phyloP scores from a whole-genome alignment of 495 filamentous ascomycete genomes.

The Cercophora newfieldiana region DNA sequence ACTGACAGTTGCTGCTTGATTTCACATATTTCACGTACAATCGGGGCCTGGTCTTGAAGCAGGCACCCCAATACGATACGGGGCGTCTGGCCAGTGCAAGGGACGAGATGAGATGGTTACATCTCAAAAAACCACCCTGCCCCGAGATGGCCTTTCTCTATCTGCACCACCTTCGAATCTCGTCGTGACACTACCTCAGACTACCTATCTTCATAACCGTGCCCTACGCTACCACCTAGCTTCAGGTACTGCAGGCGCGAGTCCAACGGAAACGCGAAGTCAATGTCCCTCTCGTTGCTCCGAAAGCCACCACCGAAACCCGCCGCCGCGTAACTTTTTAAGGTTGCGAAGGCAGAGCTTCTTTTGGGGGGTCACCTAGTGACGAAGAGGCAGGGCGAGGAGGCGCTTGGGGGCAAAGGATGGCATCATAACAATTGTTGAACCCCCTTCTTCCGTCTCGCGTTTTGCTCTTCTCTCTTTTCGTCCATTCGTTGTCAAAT shows the following conservation, averaged over 20 bases:
- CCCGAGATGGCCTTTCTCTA: neutral
- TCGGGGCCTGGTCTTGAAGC: neutral
- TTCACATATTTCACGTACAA: conserved; percentile 3
- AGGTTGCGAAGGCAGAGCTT: neutral
- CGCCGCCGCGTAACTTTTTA: neutral
- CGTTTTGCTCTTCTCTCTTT: neutral
- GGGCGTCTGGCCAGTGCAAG: neutral
- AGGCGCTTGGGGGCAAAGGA: neutral
- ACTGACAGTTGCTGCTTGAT: neutral
- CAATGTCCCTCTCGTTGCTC: neutral
- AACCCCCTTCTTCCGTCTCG: neutral
- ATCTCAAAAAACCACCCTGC: neutral
- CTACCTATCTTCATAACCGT: neutral
- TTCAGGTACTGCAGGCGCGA: conserved; percentile 6
- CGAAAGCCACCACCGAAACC: conserved; percentile 7
- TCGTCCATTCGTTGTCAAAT: neutral
- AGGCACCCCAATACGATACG: neutral
- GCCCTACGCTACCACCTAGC: neutral
- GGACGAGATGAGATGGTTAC: neutral
- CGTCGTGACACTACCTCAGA: neutral
- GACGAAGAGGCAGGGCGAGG: neutral
- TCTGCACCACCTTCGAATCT: neutral
- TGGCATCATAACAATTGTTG: neutral
- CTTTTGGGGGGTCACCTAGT: neutral
- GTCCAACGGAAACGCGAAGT: neutral